Conservation (phyloP, 345 rosid species). For the Psidium guajava region DNA sequence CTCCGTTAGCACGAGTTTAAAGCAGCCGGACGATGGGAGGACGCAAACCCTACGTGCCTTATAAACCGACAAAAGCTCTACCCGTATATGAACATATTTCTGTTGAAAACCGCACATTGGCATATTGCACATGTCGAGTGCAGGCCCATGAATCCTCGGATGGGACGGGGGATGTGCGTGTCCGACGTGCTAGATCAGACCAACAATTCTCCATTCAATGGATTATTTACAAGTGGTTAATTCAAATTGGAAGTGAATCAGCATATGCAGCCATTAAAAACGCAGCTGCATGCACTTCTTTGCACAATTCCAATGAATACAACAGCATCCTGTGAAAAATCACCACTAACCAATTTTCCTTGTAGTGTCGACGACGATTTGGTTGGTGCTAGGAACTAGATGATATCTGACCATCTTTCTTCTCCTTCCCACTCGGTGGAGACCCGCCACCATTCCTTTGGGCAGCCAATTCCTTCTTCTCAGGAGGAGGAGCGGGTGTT, state of each 20-base stretch:
- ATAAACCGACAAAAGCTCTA: background rate
- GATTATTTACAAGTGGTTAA: slow-evolving; percentile 11
- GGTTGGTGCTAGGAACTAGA: slow-evolving; percentile 13
- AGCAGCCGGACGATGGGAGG: background rate
- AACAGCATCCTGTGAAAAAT: background rate
- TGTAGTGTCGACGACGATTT: background rate
- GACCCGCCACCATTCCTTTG: slow-evolving; percentile 23
- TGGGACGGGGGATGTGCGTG: background rate
- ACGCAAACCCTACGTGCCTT: background rate
- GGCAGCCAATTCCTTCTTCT: slow-evolving; percentile 47
- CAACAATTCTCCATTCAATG: background rate
- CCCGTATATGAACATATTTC: background rate
- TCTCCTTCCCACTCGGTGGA: slow-evolving; percentile 13
- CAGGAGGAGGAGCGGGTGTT: slow-evolving; percentile 16
- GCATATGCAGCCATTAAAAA: slow-evolving; percentile 30
- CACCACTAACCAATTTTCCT: background rate
- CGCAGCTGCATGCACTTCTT: slow-evolving; percentile 26
- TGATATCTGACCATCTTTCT: slow-evolving; percentile 28
- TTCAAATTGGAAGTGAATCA: background rate
- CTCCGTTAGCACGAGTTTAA: background rate
- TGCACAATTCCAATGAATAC: background rate
- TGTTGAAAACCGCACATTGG: background rate
- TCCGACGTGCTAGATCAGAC: background rate
- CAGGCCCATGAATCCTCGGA: background rate
- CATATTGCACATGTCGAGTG: background rate